Evolutionary conservation across 257 asterid genomes (phyloP).

Genomic region (Vinca minor): DNA sequence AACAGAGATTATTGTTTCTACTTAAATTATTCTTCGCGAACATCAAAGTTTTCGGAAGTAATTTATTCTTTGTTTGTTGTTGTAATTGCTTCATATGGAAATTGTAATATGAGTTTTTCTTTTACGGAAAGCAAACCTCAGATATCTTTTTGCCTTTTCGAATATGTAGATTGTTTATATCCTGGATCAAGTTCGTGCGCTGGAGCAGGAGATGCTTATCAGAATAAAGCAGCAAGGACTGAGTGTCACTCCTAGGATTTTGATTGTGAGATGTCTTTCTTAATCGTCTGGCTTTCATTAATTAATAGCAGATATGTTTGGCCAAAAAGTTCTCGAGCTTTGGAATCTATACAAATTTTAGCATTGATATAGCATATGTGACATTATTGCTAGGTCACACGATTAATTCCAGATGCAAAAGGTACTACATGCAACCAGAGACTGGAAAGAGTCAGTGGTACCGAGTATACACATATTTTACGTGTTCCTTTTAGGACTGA

Average conservation of each 20-base stretch:
- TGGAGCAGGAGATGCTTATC: constrained; percentile 86
- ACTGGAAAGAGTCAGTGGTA: constrained; percentile 72
- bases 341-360: background rate
- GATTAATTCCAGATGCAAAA: constrained; percentile 91
- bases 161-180: constrained; percentile 70
- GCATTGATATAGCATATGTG: background rate
- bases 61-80: no score
- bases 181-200: constrained; percentile 95
- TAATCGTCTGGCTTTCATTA: background rate
- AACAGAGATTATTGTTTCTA: background rate
- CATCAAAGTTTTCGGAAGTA: background rate
- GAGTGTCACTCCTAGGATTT: constrained; percentile 64
- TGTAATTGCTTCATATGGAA: background rate
- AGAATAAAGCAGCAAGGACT: constrained; percentile 88
- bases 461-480: constrained; percentile 76
- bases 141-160: constrained; percentile 7
- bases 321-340: background rate
- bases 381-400: constrained; percentile 53
- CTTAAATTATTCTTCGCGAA: background rate
- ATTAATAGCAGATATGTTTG: background rate
- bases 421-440: constrained; percentile 96
- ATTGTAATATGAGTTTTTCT: background rate
- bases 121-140: background rate
- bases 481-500: constrained; percentile 87
- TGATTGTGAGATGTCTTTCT: constrained; percentile 42